Percentiles rank a stretch among this genome's conserved stretches.
Conservation (phyloP, 257 asterid genomes). For the Penstemon newberryi region DNA sequence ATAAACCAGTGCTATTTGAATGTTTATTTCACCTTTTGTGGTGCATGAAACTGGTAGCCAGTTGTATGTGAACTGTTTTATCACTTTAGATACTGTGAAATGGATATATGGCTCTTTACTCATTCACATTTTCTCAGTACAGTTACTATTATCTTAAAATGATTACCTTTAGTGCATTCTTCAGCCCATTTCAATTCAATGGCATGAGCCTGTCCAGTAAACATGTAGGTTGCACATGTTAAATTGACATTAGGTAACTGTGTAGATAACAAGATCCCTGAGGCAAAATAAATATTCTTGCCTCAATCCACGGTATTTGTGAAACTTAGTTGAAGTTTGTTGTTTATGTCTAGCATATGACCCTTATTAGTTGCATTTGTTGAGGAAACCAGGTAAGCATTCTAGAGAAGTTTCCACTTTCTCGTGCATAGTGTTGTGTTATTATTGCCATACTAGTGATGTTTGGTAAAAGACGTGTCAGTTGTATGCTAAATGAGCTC, state of each 20-base stretch:
- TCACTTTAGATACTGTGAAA: neutral
- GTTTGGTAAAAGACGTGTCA: neutral
- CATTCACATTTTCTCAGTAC: slow-evolving; percentile 4
- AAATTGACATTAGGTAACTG: neutral
- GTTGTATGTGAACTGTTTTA: neutral
- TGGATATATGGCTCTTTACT: neutral
- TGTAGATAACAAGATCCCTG: neutral
- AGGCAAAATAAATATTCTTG: neutral
- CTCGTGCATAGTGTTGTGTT: neutral
- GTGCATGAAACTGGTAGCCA: slow-evolving; percentile 2
- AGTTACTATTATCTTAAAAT: neutral
- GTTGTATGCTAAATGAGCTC: neutral
- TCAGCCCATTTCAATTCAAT: too few relatives aligned
- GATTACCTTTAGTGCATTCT: neutral
- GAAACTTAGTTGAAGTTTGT: neutral
- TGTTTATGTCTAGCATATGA: slow-evolving; percentile 18
- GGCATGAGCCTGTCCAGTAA: slow-evolving; percentile 10
- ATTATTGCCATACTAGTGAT: neutral
- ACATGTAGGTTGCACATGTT: neutral
- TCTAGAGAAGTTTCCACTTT: neutral
- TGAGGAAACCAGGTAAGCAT: slow-evolving; percentile 5
- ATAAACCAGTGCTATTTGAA: neutral
- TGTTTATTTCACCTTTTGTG: neutral
- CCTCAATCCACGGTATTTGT: neutral
- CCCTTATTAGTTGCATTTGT: slow-evolving; percentile 9